These are phyloP conservation scores for Solanum gandarillasii DNA, from an alignment of 257 asterid species.

Conservation along the genomic window DNA sequence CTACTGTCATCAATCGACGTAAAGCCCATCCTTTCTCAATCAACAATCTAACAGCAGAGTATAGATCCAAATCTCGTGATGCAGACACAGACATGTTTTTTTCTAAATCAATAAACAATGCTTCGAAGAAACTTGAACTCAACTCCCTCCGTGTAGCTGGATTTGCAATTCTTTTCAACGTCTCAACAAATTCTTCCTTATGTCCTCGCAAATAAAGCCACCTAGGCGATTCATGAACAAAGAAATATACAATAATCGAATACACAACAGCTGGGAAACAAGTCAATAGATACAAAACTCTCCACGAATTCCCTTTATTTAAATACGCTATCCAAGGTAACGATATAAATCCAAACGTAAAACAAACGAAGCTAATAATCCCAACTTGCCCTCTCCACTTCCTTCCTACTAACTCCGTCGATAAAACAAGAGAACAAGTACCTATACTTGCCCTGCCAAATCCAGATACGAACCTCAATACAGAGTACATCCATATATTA, in stretches of 20 bases:
- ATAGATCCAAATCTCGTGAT: conserved; percentile 16
- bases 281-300: conserved; percentile 43
- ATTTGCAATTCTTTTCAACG: conserved; percentile 28
- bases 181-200: conserved; percentile 32
- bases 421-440: conserved; percentile 44
- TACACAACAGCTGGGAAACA: conserved; percentile 31
- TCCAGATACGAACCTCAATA: conserved; percentile 35
- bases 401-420: conserved; percentile 57
- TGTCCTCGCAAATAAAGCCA: conserved; percentile 62
- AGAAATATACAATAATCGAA: conserved; percentile 9
- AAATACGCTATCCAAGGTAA: conserved; percentile 34
- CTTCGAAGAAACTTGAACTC: conserved; percentile 33
- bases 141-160: conserved; percentile 17
- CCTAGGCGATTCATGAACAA: conserved; percentile 56
- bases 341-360: conserved; percentile 59
- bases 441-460: conserved; percentile 43
- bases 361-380: conserved; percentile 37
- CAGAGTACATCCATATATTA: conserved; percentile 33
- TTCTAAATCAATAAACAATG: conserved; percentile 8
- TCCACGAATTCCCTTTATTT: conserved; percentile 40
- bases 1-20: conserved; percentile 24
- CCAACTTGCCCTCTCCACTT: conserved; percentile 52
- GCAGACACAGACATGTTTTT: background rate
- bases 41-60: conserved; percentile 30
- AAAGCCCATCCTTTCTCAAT: conserved; percentile 38